Evolutionary conservation across 345 rosid species (phyloP), one percentile per base, ranked within the genome.

Genomic region (Melaleuca alternifolia): DNA sequence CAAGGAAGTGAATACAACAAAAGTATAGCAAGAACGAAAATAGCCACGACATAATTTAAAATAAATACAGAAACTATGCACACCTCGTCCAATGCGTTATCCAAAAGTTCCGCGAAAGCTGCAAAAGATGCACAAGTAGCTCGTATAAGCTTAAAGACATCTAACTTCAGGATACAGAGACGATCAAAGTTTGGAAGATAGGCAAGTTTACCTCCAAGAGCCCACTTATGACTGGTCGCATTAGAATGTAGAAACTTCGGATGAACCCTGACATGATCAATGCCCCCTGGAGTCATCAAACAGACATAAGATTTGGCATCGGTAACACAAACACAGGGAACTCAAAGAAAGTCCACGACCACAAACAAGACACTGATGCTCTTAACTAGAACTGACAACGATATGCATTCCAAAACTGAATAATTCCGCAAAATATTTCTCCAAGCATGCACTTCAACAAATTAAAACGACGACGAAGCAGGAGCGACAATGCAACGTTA

Each of bases 181-280:
- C 51, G 5, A 33, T 52, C 75, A 2, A 30, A 71, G 54, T 37
- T 82, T 53, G 62, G 26, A 83, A 37, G 41, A 51, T 11, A 21
- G 51, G 20, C 50, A 86, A 84, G 82, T 59, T 81, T 89, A 96
- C 99, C 99, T 92, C 99, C 99, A 88, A 97, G 97, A 59, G 98
- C 98, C 99, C 99, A 97, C 87, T 96, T 97, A 90, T 97, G 99
- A 89, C 99, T 97, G 14, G 99, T 97, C 85, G 99, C 99, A 89
- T 97, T 97, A 51, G 99, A 97, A 92, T 97, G 99, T 54, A 97
- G 88, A 85, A 97, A 97, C 88, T 93, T 97, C 53, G 99, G 99
- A 93, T 97, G 99, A 87, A 97, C 98, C 89, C 99, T 91, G 50
- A 95, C 97, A 91, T 91, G 99, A 87, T 97, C 99, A 90, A 94